Percentiles rank a stretch among this genome's conserved stretches.
Conservation (phyloP, 1,139 yeast species). For the Tardiomyces depauwii region DNA sequence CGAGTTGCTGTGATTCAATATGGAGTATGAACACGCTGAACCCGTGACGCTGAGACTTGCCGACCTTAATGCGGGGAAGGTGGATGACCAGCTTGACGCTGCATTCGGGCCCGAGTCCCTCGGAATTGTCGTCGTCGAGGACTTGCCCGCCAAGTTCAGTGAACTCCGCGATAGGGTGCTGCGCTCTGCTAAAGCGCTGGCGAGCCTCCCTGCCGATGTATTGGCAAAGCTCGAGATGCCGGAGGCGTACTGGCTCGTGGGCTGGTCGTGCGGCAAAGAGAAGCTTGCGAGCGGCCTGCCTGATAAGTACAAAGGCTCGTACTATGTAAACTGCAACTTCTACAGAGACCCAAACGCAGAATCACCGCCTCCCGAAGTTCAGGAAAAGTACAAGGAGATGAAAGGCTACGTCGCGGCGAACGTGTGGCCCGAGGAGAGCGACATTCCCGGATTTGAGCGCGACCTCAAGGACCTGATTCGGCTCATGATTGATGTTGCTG, state of each 20-base stretch:
- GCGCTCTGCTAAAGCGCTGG: constrained; percentile 35
- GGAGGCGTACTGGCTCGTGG: constrained; percentile 42
- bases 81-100: constrained; percentile 23
- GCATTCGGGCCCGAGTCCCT: constrained; percentile 53
- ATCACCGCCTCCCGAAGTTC: constrained; percentile 30
- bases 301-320: constrained; percentile 48
- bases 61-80: not conserved
- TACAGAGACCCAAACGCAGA: constrained; percentile 34
- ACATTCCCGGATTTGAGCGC: constrained; percentile 17
- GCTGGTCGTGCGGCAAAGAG: constrained; percentile 61
- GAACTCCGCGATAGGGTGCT: constrained; percentile 36
- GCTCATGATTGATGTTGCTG: constrained; percentile 41
- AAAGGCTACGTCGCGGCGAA: constrained; percentile 40
- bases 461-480: constrained; percentile 27
- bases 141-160: constrained; percentile 32
- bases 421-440: constrained; percentile 38
- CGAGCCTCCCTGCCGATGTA: constrained; percentile 29
- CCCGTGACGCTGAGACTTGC: not conserved
- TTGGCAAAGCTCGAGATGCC: constrained; percentile 35
- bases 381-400: constrained; percentile 23
- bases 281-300: constrained; percentile 32
- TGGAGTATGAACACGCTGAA: not conserved
- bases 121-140: constrained; percentile 40
- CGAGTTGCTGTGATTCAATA: not conserved
- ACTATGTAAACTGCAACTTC: constrained; percentile 45